These are phyloP conservation scores for Fonsecaea pedrosoi DNA, from an alignment of 2,329 filamentous ascomycete genomes.

Conservation along the genomic window DNA sequence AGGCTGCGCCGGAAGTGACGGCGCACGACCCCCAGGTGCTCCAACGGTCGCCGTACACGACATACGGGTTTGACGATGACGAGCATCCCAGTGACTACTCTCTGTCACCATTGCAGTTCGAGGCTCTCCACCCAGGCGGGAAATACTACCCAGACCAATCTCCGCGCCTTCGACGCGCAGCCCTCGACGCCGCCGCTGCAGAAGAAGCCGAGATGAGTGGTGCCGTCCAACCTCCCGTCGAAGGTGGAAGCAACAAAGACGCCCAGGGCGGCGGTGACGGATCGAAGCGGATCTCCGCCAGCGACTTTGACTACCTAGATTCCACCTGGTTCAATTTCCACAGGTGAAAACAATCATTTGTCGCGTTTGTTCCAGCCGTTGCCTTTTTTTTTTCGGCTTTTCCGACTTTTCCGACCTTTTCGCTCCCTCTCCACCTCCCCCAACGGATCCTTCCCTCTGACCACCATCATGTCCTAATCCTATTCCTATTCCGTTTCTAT, in stretches of 20 bases:
- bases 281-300: constrained; percentile 27
- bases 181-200: not conserved
- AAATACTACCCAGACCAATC: constrained; percentile 50
- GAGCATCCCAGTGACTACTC: constrained; percentile 5
- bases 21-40: not conserved
- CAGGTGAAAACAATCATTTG: not conserved
- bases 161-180: constrained; percentile 20
- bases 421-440: too few relatives aligned
- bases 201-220: constrained; percentile 26
- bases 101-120: constrained; percentile 36
- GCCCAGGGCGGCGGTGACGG: constrained; percentile 8
- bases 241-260: not conserved
- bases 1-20: not conserved
- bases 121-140: constrained; percentile 57
- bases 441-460: too few relatives aligned
- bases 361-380: too few relatives aligned
- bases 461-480: too few relatives aligned
- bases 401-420: too few relatives aligned
- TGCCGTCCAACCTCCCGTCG: constrained; percentile 6
- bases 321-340: constrained; percentile 5
- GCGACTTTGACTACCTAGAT: constrained; percentile 27
- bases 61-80: constrained; percentile 33
- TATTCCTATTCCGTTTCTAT: too few relatives aligned
- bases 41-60: constrained; percentile 26
- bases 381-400: too few relatives aligned